Evolutionary conservation across 192 early-diverging fungal species (phyloP), one percentile per base, ranked within the genome.

Genomic region (Coemansia sp.): DNA sequence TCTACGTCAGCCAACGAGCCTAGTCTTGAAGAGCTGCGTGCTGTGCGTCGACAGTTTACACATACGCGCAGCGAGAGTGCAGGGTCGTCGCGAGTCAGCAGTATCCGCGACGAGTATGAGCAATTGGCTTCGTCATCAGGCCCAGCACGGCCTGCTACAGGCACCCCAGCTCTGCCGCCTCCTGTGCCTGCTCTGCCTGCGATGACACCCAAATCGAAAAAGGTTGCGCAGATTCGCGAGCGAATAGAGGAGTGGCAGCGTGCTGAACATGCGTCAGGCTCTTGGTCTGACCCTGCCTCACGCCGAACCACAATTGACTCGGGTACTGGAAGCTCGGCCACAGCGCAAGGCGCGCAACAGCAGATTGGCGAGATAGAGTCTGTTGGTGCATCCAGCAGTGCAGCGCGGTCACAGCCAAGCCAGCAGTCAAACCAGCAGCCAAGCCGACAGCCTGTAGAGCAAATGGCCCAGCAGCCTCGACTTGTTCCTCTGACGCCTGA

Each of bases 191-290:
- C 41, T n/a, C 41, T 43, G 47, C 45, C 35, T 12, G 55, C 61
- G 17, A 4, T 70, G 61, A 73, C 76, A 23, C 70, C 76, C 0
- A 57, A 66, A 12, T 79, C 76, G 41, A 69, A 53, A 37, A 69
- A 73, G 29, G 76, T 73, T n/a, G 70, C 76, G 1, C 61, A 70
- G 56, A 72, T 80, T 17, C 65, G 77, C 17, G 77, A 75, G 55
- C 71, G 72, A 29, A 80, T 80, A 45, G 72, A 74, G 54, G 77
- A 80, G 45, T 80, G 77, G 77, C 77, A 75, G 65, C 68, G 68
- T 17, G 56, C 66, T 27, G 73, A 69, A 39, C 32, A 56, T 19
- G 47, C n/a, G 47, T 6, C 47, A 19, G 55, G 29, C 3, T 9
- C 29, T 7, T 37, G 35, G 35, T 56, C 55, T 1, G 29, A 29